phyloP scores from a whole-genome alignment of 331 rosid species.

The Spiraea crenata region DNA sequence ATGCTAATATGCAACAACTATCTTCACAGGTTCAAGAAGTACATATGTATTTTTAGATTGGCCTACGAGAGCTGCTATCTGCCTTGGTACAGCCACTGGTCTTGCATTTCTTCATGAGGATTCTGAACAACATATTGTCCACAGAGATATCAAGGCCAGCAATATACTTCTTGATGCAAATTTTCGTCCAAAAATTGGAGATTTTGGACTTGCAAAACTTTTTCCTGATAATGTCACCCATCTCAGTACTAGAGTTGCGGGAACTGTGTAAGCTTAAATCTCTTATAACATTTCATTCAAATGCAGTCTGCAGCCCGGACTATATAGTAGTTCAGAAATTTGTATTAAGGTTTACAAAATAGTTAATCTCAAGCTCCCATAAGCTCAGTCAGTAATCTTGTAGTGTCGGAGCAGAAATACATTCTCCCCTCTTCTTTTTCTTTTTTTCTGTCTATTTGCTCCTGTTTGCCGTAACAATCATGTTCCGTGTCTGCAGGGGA shows the following conservation, averaged over 20 bases:
- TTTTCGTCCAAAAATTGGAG: slow-evolving; percentile 77
- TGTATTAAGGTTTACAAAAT: not conserved
- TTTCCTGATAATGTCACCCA: slow-evolving; percentile 93
- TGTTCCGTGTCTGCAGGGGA: slow-evolving; percentile 50
- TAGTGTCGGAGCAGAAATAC: not conserved
- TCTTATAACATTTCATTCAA: slow-evolving; percentile 12
- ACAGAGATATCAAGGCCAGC: slow-evolving; percentile 95
- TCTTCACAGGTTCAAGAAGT: slow-evolving; percentile 60
- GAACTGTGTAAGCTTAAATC: slow-evolving; percentile 69
- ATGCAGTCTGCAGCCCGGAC: slow-evolving; percentile 2
- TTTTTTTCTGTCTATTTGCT: slow-evolving; percentile 8
- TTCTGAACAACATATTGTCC: slow-evolving; percentile 73
- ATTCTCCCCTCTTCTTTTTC: not conserved
- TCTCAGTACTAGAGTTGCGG: slow-evolving; percentile 91
- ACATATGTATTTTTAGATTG: slow-evolving; percentile 61
- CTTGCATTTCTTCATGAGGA: slow-evolving; percentile 82
- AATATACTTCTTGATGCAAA: slow-evolving; percentile 73
- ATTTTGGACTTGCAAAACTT: slow-evolving; percentile 93
- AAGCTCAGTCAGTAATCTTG: not conserved
- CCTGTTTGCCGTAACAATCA: not conserved
- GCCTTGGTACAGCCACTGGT: slow-evolving; percentile 78
- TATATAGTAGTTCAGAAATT: not conserved
- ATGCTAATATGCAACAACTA: slow-evolving; percentile 24
- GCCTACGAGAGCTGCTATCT: slow-evolving; percentile 72
- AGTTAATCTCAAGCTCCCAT: not conserved